phyloP scores from a whole-genome alignment of 108 stramenopile genomes.

The Cyclotella kingstonii region DNA sequence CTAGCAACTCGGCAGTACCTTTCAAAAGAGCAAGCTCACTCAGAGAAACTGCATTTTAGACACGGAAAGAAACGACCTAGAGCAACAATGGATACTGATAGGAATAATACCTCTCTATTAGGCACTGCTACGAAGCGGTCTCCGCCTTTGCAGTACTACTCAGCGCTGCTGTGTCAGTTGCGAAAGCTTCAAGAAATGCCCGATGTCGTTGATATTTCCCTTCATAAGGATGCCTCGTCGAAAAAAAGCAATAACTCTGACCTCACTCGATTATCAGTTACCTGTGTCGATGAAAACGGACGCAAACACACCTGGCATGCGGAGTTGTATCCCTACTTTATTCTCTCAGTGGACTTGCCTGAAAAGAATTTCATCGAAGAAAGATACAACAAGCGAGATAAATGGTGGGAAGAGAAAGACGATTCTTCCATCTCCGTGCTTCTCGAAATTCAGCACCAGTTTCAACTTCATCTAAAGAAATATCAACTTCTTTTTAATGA shows the following conservation, averaged over 20 bases:
- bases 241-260: constrained; percentile 13
- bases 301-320: constrained; percentile 48
- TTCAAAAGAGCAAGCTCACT: constrained; percentile 25
- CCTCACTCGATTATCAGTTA: constrained; percentile 38
- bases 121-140: not conserved
- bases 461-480: constrained; percentile 19
- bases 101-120: not conserved
- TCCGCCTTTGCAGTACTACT: constrained; percentile 40
- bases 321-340: constrained; percentile 33
- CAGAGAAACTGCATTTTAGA: not conserved
- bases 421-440: constrained; percentile 1
- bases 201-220: constrained; percentile 33
- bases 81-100: not conserved
- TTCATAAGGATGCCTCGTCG: constrained; percentile 11
- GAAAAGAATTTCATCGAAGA: constrained; percentile 29
- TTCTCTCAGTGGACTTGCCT: constrained; percentile 39
- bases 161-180: constrained; percentile 28
- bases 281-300: constrained; percentile 23
- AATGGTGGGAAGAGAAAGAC: constrained; percentile 27
- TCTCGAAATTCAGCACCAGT: constrained; percentile 28
- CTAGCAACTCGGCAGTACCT: constrained; percentile 34
- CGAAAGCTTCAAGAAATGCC: constrained; percentile 21
- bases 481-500: constrained; percentile 50
- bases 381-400: constrained; percentile 20
- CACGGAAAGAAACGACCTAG: constrained; percentile 1